Conservation (phyloP, 306 rosid species). For the Sindora glabra region DNA sequence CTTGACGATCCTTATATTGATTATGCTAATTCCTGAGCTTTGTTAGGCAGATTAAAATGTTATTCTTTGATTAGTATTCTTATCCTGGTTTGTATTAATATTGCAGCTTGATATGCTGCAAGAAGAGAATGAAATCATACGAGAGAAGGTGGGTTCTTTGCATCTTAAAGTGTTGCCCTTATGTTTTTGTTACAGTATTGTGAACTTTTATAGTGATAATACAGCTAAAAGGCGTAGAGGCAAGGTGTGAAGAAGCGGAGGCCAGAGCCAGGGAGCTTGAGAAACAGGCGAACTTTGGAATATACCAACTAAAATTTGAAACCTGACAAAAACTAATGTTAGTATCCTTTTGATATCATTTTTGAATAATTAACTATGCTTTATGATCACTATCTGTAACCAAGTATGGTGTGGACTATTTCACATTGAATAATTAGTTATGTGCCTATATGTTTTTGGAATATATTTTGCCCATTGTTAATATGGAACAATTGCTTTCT, state of each 20-base stretch:
- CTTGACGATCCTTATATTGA: conserved; percentile 12
- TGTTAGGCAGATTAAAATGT: conserved; percentile 3
- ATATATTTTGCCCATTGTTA: no score
- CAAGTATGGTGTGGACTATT: neutral
- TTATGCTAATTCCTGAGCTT: conserved; percentile 7
- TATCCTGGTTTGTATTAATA: conserved; percentile 24
- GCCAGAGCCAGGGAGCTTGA: conserved; percentile 87
- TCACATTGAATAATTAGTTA: no score
- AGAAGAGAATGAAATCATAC: conserved; percentile 62
- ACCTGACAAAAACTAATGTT: neutral
- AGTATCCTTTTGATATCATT: neutral
- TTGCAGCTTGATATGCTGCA: conserved; percentile 97
- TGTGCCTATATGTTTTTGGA: no score
- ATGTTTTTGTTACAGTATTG: conserved; percentile 9
- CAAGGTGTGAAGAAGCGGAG: conserved; percentile 74
- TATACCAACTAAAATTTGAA: neutral
- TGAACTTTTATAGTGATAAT: conserved; percentile 22
- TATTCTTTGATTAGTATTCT: neutral
- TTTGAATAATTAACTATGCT: conserved; percentile 1
- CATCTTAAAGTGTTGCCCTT: neutral
- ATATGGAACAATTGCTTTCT: neutral
- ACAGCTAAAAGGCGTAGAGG: conserved; percentile 81
- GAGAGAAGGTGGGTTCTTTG: conserved; percentile 54
- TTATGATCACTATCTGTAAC: neutral
- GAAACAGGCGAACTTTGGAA: conserved; percentile 56